Percentiles rank a stretch among this genome's conserved stretches.
These are phyloP conservation scores for Neophaeococcomyces aloes DNA, from an alignment of 2,329 filamentous ascomycete genomes.

Conservation along the genomic window DNA sequence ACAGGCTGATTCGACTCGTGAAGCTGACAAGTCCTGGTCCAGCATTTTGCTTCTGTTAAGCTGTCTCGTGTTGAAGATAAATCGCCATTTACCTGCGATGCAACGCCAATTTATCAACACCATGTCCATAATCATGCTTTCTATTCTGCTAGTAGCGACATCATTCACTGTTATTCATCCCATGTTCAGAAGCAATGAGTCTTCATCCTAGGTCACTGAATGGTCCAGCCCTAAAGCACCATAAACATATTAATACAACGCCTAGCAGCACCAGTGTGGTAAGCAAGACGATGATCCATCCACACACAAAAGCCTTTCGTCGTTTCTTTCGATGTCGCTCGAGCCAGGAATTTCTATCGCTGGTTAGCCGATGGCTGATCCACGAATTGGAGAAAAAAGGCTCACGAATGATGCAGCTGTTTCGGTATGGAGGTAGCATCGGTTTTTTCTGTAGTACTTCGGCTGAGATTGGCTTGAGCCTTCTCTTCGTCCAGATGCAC, in stretches of 20 bases:
- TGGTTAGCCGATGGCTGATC: neutral
- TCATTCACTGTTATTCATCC: neutral
- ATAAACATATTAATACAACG: constrained; percentile 37
- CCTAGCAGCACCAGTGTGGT: constrained; percentile 31
- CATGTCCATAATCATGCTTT: neutral
- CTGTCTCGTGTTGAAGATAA: too few relatives aligned
- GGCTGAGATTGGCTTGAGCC: constrained; percentile 9
- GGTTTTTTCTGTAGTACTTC: constrained; percentile 11
- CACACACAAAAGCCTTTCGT: constrained; percentile 37
- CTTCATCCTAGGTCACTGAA: constrained; percentile 2
- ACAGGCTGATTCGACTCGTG: too few relatives aligned
- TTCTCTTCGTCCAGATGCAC: constrained; percentile 46
- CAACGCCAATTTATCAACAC: neutral
- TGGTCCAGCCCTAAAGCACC: constrained; percentile 27
- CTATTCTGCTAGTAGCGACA: neutral
- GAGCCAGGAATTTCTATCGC: constrained; percentile 44
- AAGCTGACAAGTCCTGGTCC: too few relatives aligned
- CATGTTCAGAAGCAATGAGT: neutral
- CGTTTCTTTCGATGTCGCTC: constrained; percentile 40
- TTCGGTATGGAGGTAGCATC: constrained; percentile 7
- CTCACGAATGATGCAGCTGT: constrained; percentile 20
- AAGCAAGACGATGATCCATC: constrained; percentile 24
- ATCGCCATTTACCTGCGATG: neutral
- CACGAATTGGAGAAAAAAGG: constrained; percentile 5
- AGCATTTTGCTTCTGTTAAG: too few relatives aligned